Evolutionary conservation across 352 stramenopile genomes (phyloP).

Genomic region (Phytopythium montanum): DNA sequence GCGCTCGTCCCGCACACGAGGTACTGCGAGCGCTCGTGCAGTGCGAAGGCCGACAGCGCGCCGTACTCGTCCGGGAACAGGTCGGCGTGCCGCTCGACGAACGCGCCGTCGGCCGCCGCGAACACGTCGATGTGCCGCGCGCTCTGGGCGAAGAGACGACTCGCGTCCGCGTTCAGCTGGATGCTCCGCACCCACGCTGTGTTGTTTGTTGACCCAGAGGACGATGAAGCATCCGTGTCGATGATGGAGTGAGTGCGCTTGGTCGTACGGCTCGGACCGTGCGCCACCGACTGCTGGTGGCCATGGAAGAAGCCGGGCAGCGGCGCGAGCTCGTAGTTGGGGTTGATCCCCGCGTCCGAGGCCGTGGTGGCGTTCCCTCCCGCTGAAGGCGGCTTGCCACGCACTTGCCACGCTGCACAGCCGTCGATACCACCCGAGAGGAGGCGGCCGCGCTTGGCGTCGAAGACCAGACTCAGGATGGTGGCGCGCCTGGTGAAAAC

Average conservation of each 20-base stretch:
- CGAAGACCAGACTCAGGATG: conserved; percentile 56
- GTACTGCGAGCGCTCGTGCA: conserved; percentile 67
- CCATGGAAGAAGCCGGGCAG: conserved; percentile 43
- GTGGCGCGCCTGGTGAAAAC: conserved; percentile 43
- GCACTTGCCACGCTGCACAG: conserved; percentile 55
- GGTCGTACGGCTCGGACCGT: not conserved
- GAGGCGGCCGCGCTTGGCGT: conserved; percentile 43
- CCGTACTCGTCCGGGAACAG: conserved; percentile 50
- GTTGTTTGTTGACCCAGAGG: not conserved
- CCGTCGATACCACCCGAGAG: conserved; percentile 62
- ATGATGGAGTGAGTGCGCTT: not conserved
- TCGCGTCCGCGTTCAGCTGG: conserved; percentile 38
- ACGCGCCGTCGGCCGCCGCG: conserved; percentile 34
- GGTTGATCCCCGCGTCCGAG: conserved; percentile 39
- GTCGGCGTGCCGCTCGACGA: conserved; percentile 48
- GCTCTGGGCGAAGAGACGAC: conserved; percentile 45
- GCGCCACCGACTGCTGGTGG: not conserved
- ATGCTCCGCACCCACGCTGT: conserved; percentile 45
- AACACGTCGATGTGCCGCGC: conserved; percentile 54
- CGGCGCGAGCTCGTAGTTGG: conserved; percentile 53
- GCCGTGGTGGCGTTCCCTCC: conserved; percentile 11
- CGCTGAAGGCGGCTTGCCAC: conserved; percentile 29
- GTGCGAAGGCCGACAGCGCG: conserved; percentile 56
- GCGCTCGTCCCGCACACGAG: conserved; percentile 57
- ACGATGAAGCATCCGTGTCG: not conserved